A percentile compares a stretch with the other conserved stretches of the same genome.
These are phyloP conservation scores for Geosmithia morbida DNA, from an alignment of 2,329 filamentous ascomycete genomes.

Conservation along the genomic window DNA sequence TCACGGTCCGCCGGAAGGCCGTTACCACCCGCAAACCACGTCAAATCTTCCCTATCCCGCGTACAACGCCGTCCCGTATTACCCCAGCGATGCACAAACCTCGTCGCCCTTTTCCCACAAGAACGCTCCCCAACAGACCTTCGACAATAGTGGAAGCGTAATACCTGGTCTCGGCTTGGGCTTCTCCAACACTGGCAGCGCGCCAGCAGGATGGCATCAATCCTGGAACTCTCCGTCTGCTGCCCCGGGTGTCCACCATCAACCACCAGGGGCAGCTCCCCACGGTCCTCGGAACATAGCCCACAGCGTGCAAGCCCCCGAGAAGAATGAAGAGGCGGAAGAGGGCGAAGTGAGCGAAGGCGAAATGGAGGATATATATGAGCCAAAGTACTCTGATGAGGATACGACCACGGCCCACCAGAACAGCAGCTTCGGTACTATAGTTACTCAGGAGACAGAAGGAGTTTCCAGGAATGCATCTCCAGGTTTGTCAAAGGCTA, in stretches of 20 bases:
- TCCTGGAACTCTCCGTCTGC: not conserved
- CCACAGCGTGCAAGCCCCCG: not conserved
- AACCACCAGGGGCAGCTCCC: no score
- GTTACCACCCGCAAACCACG: conserved; percentile 1
- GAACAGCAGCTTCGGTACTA: not conserved
- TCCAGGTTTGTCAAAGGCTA: not conserved
- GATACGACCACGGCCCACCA: not conserved
- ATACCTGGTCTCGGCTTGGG: conserved; percentile 20
- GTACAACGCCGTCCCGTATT: not conserved
- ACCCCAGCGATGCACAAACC: not conserved
- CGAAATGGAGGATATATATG: conserved; percentile 44
- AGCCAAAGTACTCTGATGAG: conserved; percentile 14
- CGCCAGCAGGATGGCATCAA: conserved; percentile 5
- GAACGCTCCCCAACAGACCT: not conserved
- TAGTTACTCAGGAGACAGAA: not conserved
- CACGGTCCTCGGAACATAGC: not conserved
- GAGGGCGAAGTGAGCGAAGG: conserved; percentile 52
- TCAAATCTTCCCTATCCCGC: not conserved
- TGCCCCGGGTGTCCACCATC: not conserved
- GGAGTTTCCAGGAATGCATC: not conserved
- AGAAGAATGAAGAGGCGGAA: conserved; percentile 1
- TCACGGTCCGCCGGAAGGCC: conserved; percentile 9
- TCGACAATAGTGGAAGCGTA: conserved; percentile 8
- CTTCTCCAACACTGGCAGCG: conserved; percentile 5
- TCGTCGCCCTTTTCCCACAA: not conserved